phyloP scores from a whole-genome alignment of 805 yeast genomes.

The Nakazawaea pomicola region DNA sequence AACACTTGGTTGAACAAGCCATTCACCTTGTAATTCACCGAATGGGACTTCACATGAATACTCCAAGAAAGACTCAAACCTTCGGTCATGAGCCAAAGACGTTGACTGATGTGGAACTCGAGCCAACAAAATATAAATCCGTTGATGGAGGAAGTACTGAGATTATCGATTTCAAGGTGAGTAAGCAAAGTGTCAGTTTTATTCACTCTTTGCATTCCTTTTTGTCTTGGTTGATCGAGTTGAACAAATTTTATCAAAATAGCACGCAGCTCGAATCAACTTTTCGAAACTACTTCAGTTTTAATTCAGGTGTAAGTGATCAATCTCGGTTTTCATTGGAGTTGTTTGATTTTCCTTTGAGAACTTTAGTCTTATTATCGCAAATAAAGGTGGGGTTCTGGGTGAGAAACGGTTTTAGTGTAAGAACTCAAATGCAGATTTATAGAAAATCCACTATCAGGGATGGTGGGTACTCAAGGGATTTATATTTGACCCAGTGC shows the following conservation, averaged over 20 bases:
- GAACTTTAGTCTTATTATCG: constrained; percentile 71
- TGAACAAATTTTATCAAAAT: constrained; percentile 27
- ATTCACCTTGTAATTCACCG: constrained; percentile 27
- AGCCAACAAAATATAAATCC: constrained; percentile 1
- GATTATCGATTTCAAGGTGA: constrained; percentile 37
- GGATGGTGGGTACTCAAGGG: constrained; percentile 79
- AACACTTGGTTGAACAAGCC: constrained; percentile 22
- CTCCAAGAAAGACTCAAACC: constrained; percentile 24
- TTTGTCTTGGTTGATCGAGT: constrained; percentile 65
- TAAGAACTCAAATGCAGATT: constrained; percentile 71
- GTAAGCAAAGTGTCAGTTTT: constrained; percentile 52
- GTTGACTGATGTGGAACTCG: constrained; percentile 4
- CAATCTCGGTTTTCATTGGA: constrained; percentile 12
- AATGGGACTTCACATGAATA: constrained; percentile 27
- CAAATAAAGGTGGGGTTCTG: constrained; percentile 88
- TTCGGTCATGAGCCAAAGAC: constrained; percentile 25
- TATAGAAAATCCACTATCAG: constrained; percentile 75
- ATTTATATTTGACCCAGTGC: constrained; percentile 68
- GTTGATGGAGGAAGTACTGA: constrained; percentile 18
- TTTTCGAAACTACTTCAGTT: constrained; percentile 12
- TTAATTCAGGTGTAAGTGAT: constrained; percentile 4
- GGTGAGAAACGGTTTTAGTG: constrained; percentile 90
- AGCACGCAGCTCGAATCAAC: constrained; percentile 19
- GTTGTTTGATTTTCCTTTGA: constrained; percentile 68
- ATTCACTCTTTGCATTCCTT: constrained; percentile 79